Evolutionary conservation across 2,329 filamentous ascomycete species (phyloP).

Genomic region (Colletotrichum brevisporum): DNA sequence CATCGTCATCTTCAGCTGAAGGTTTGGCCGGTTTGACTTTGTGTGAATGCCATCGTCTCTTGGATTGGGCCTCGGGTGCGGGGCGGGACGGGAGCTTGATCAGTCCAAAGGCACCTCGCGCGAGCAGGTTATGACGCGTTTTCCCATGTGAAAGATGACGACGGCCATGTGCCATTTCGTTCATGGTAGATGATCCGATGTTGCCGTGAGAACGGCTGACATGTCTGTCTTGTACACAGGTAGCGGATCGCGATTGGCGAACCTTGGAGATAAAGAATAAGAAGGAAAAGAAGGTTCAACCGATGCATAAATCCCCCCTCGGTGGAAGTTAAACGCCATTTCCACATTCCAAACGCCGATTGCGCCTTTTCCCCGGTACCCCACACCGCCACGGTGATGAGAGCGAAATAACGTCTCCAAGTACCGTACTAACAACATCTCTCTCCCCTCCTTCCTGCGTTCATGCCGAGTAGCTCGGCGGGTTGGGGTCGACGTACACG

Average conservation of each 20-base stretch:
- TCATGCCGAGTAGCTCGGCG: slow-evolving; percentile 47
- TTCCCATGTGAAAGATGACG: slow-evolving; percentile 18
- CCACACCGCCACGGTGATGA: not conserved
- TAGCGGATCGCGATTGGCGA: slow-evolving; percentile 17
- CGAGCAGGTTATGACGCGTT: slow-evolving; percentile 22
- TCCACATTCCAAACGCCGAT: slow-evolving; percentile 8
- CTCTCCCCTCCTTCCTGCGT: too few relatives aligned
- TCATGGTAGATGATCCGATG: slow-evolving; percentile 16
- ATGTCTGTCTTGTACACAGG: not conserved
- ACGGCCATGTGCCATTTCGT: not conserved
- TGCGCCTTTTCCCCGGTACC: not conserved
- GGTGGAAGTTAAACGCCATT: not conserved
- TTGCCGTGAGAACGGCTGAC: slow-evolving; percentile 6
- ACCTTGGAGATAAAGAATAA: not conserved
- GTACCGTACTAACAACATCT: too few relatives aligned
- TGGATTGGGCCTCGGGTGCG: slow-evolving; percentile 21
- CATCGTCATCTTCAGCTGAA: slow-evolving; percentile 11
- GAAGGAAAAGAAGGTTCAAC: slow-evolving; percentile 2
- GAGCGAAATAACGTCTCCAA: not conserved
- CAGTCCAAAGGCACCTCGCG: not conserved
- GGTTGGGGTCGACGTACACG: slow-evolving; percentile 43
- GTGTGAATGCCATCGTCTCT: not conserved
- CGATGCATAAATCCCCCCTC: not conserved
- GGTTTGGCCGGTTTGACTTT: not conserved
- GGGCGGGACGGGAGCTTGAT: slow-evolving; percentile 28